These are phyloP conservation scores for Spirogloea muscicola DNA, from an alignment of 139 green algal genomes.

Conservation along the genomic window DNA sequence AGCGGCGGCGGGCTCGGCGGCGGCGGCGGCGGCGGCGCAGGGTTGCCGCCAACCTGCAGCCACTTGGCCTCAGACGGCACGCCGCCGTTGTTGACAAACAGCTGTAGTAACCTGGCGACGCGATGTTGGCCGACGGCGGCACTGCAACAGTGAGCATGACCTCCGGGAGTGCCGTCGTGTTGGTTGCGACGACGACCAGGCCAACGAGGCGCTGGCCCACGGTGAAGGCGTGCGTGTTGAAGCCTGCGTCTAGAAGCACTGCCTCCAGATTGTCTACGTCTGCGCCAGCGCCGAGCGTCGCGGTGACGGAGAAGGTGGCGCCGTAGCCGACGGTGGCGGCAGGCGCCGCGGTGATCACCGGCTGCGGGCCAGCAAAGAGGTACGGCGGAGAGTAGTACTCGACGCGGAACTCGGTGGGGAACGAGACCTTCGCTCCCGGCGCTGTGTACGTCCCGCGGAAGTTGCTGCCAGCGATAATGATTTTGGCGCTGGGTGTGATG, in stretches of 20 bases:
- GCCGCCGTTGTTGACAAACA: not conserved
- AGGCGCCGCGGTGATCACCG: not conserved
- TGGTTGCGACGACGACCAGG: not conserved
- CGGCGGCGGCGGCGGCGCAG: too few species aligned
- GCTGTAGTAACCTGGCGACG: not conserved
- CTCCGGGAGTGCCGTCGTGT: not conserved
- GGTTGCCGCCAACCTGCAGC: too few species aligned
- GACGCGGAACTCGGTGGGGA: slow-evolving; percentile 8
- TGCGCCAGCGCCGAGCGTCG: not conserved
- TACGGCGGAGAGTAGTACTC: slow-evolving; percentile 2
- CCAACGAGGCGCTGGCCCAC: not conserved
- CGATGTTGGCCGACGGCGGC: not conserved
- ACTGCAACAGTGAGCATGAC: not conserved
- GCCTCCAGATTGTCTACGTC: not conserved
- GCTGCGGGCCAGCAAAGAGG: not conserved
- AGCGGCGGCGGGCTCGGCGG: too few species aligned
- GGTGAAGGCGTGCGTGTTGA: not conserved
- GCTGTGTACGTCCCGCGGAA: not conserved
- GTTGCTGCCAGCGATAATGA: slow-evolving; percentile 5
- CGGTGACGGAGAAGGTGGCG: not conserved
- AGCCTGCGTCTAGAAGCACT: not conserved
- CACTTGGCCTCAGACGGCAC: not conserved
- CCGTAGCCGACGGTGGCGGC: not conserved
- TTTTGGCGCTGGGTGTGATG: not conserved
- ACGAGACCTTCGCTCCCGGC: not conserved